These are phyloP conservation scores for Aphanomyces stellatus DNA, from an alignment of 352 stramenopile genomes.

Conservation along the genomic window DNA sequence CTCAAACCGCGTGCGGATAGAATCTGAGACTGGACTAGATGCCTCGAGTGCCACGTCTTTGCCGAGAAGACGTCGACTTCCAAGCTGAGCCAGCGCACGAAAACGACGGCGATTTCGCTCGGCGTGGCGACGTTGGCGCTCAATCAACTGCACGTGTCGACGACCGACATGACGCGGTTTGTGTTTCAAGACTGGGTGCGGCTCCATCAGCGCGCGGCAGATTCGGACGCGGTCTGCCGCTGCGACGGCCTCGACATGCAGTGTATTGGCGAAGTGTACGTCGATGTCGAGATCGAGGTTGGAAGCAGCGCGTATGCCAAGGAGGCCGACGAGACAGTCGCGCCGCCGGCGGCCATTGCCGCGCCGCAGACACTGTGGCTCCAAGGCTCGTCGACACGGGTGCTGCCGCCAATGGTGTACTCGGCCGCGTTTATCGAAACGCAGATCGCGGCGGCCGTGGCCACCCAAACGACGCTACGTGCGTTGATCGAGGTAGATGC, in stretches of 20 bases:
- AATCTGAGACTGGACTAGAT: too few species aligned
- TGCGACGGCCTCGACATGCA: background rate
- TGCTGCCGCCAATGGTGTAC: background rate
- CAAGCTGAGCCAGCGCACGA: background rate
- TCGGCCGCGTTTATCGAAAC: background rate
- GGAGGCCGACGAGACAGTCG: background rate
- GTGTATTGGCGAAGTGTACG: background rate
- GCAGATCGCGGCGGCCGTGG: background rate
- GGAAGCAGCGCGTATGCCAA: background rate
- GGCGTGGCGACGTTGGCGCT: background rate
- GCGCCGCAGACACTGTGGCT: background rate
- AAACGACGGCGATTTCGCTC: too few species aligned
- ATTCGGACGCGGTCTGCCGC: background rate
- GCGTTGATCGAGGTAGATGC: background rate
- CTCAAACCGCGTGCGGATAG: background rate
- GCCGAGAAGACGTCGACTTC: background rate
- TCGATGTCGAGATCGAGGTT: background rate
- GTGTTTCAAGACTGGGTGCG: conserved; percentile 2
- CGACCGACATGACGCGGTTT: background rate
- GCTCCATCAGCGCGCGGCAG: background rate
- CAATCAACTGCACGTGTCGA: background rate
- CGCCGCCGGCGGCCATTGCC: background rate
- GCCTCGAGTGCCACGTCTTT: background rate
- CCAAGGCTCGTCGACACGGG: background rate
- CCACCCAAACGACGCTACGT: background rate